Base-by-base conservation (phyloP, 2,329 filamentous ascomycete genomes). In the Fusarium sublunatum region DNA sequence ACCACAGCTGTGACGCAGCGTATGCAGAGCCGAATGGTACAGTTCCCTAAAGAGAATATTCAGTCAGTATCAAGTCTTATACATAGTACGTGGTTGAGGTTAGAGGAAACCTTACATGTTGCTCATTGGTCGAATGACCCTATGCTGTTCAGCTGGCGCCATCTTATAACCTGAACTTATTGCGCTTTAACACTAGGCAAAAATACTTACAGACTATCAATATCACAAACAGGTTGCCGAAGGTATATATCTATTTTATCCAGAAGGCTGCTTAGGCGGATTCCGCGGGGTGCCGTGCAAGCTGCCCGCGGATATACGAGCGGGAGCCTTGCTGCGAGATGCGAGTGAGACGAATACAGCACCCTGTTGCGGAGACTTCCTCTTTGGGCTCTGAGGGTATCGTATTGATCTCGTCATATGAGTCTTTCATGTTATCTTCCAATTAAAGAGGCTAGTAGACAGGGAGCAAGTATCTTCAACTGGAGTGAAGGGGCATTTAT, bases 121-220 rank as follows among this genome's bases (percentile, higher is more conserved):
- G 50, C 63, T 64, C 63, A 66, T 64, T 56, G 63, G 63, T 41
- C 63, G 63, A 42, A 67, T 53, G 15, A 58, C 31, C 29, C 29
- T 61, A 7, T 43, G 45, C 35, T 60, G 34, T 49, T 42, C 19
- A 34, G 6, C 41, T n/a, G 43, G 24, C 44, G 48, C 42, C 62
- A 65, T 65, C 35, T 31, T 19, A 24, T 34, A 11, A 22, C 7
- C 48, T 1, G 36, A 57, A 31, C 25, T 48, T 6, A 15, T 29
- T 31, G 19, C 8, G 7, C 6, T 31, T 12, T 6, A 31, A 39
- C 24, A 24, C 24, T 24, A 36, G n/a, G 26, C 31, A 34, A 13
- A 31, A n/a, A 7, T 24, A 36, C 9, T 26, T 6, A 28, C 29
- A 24, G 49, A 49, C 35, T 41, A 11, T 12, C 6, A 8, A 5